Base-by-base conservation (phyloP, 2,329 filamentous ascomycete species). In the Nemania abortiva region DNA sequence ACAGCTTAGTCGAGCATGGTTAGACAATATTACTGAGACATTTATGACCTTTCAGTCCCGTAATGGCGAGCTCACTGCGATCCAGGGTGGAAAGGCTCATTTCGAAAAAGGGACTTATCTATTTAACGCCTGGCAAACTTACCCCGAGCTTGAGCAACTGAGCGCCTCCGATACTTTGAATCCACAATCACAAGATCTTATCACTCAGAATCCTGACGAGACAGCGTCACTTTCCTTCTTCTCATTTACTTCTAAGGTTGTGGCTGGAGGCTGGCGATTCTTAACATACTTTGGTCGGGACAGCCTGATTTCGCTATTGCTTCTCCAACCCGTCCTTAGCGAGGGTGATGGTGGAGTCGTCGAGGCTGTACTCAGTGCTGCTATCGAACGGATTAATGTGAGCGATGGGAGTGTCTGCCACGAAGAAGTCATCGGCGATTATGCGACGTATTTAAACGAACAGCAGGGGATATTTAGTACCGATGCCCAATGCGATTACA, bases 241-340 rank as follows among this genome's bases (percentile, higher is more conserved):
- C 3, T 91, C 89, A 0, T 91, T 91, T 71, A 86, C 82, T 0
- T 81, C 88, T 37, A 91, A 91, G 71, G 80, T 91, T 0, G 81
- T 90, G 1, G 89, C 90, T 1, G 89, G 89, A 11, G 88, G 87
- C 3, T 91, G 89, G 89, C 81, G 88, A 1, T 91, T 91, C 72
- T 77, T 91, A 53, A 91, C 89, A 0, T 91, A 91, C 74, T 91
- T 91, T 78, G 89, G 89, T 0, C 84, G 89, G 11, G 89, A 92
- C 74, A 89, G 85, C 69, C 89, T 91, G 83, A 89, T 91, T 47
- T 82, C 87, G 0, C 81, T 86, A 15, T 82, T 91, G 0, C 79
- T 91, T 0, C 79, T 91, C 34, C 84, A 89, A 65, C 84, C 87
- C 0, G 82, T 91, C 0, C 79, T 91, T 1, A 89, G 86, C 59